Conservation (phyloP, 495 filamentous ascomycete genomes). For the Amphirosellinia nigrospora region DNA sequence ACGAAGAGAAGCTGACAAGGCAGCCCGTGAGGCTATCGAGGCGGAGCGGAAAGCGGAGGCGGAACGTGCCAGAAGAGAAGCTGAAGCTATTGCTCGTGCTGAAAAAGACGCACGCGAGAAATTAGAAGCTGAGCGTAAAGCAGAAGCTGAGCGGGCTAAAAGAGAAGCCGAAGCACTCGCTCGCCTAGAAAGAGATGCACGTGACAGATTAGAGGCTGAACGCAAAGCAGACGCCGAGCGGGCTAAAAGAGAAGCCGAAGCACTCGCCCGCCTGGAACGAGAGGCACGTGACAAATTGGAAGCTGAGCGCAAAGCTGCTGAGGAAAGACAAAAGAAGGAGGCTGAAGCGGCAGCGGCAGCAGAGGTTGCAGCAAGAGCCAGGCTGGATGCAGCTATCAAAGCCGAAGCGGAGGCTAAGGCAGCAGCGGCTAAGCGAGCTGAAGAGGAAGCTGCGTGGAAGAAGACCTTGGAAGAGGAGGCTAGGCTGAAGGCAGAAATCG, state of each 20-base stretch:
- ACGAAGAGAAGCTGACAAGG: constrained; percentile 52
- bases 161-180: constrained; percentile 39
- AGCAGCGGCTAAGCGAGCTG: constrained; percentile 47
- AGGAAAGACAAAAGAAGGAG: constrained; percentile 58
- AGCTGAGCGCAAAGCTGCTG: constrained; percentile 52
- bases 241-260: constrained; percentile 45
- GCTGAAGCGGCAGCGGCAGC: constrained; percentile 54
- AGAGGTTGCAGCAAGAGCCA: constrained; percentile 46
- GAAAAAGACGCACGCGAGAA: constrained; percentile 49
- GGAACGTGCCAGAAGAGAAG: constrained; percentile 34
- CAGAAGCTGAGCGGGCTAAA: constrained; percentile 37
- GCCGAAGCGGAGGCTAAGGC: constrained; percentile 50
- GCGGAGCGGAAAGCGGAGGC: constrained; percentile 46
- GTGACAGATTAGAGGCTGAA: constrained; percentile 48
- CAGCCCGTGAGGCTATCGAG: constrained; percentile 47
- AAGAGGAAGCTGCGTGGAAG: constrained; percentile 56
- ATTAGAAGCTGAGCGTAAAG: constrained; percentile 45
- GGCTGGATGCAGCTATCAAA: constrained; percentile 48
- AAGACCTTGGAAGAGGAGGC: constrained; percentile 47
- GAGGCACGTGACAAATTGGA: constrained; percentile 46
- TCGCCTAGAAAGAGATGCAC: constrained; percentile 47
- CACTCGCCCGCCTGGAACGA: constrained; percentile 45
- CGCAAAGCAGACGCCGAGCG: constrained; percentile 41
- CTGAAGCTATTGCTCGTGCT: constrained; percentile 39
- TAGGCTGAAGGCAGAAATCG: constrained; percentile 39